Conservation (phyloP, 345 rosid species). For the Bruguiera parviflora region DNA sequence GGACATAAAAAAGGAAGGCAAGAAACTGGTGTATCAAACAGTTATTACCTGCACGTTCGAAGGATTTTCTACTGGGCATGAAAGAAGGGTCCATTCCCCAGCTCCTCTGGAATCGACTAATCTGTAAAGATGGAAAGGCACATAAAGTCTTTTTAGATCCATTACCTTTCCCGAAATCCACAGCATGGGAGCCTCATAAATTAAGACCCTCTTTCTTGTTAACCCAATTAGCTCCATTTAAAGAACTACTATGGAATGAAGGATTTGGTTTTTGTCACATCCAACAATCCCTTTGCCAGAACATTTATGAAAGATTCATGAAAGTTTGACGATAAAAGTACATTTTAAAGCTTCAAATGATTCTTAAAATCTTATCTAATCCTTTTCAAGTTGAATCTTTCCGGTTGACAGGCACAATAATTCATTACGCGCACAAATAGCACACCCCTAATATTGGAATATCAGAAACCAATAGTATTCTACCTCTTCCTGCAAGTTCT, state of each 20-base stretch:
- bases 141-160: neutral
- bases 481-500: slow-evolving; percentile 90
- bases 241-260: neutral
- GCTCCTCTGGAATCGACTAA: slow-evolving; percentile 65
- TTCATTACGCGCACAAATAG: neutral
- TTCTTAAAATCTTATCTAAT: neutral
- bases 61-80: slow-evolving; percentile 96
- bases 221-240: neutral
- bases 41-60: slow-evolving; percentile 81
- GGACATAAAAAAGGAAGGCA: neutral
- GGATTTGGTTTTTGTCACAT: too few species aligned
- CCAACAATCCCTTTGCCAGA: too few species aligned
- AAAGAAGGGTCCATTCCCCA: slow-evolving; percentile 97
- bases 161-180: neutral
- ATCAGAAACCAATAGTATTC: neutral
- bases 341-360: too few species aligned
- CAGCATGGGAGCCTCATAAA: too few species aligned
- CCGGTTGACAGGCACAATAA: neutral
- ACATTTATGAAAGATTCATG: too few species aligned
- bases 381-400: neutral
- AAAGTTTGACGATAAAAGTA: too few species aligned
- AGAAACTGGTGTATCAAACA: neutral
- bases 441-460: too few species aligned
- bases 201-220: neutral
- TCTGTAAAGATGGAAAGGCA: slow-evolving; percentile 33